Evolutionary conservation across 768 basidiomycete species (phyloP), one percentile per base, ranked within the genome.

Genomic region (Termitomyces bulborhizus): DNA sequence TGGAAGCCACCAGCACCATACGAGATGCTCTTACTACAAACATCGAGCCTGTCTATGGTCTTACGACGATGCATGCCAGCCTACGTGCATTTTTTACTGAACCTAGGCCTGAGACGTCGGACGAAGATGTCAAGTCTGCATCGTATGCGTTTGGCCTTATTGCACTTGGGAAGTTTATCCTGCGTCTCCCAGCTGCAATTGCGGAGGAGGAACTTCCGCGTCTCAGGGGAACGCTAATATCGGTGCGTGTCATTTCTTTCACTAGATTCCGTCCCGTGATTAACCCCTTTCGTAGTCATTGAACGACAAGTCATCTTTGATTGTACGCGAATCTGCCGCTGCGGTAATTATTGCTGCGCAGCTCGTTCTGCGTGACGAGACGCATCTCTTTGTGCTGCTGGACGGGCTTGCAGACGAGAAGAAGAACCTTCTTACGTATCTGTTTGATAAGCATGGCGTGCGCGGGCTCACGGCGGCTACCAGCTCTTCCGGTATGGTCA

Each of bases 151-250:
- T 92, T 69, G 92, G 90, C 4, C 75, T 94, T 51, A 84, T 92
- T 60, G 90, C 87, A 0, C 68, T 94, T 12, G 90, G 88, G 36
- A 92, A 89, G 69, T 91, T 92, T 59, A 83, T 90, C 58, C 68
- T 93, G 55, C 83, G 86, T 36, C 75, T 94, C 16, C 92, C 92
- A 15, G 76, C 83, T 1, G 90, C 93, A 65, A 85, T 94, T 51
- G 81, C 93, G 21, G 91, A 93, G 68, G 92, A 94, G 61, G 91
- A 93, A 61, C 67, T 94, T 41, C 92, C 92, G 41, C 83, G 89
- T 37, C 68, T 94, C 52, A 84, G 82, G 63, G 71, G 66, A 27
- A 90, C 90, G 2, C 66, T 94, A 57, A 86, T 88, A 21, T 71
- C 80, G 39, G 90, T 90, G 56, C 57, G 84, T 69, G 41, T 26